phyloP scores from a whole-genome alignment of 495 filamentous ascomycete species.

The Lophiostoma macrostomum region DNA sequence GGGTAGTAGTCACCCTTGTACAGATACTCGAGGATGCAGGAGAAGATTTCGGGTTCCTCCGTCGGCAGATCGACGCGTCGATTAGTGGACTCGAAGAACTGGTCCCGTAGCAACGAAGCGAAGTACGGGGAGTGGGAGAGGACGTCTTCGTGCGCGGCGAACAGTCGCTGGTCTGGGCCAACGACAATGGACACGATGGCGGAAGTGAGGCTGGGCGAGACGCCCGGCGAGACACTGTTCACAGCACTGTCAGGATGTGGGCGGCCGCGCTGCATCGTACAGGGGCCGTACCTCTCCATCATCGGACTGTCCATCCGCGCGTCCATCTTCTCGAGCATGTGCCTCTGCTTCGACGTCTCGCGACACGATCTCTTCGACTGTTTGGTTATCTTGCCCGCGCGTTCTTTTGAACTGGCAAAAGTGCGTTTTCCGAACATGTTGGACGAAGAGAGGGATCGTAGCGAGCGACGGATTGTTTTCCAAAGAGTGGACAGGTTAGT shows the following conservation, averaged over 20 bases:
- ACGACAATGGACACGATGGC: slow-evolving; percentile 82
- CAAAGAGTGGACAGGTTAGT: slow-evolving; percentile 36
- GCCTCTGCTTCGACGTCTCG: slow-evolving; percentile 70
- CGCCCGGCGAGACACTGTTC: slow-evolving; percentile 49
- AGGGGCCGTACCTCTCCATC: slow-evolving; percentile 47
- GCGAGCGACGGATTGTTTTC: slow-evolving; percentile 34
- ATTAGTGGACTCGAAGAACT: slow-evolving; percentile 54
- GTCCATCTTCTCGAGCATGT: slow-evolving; percentile 58
- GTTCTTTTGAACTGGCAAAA: slow-evolving; percentile 65
- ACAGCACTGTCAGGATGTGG: not conserved
- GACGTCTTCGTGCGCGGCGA: slow-evolving; percentile 68
- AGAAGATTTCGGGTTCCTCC: slow-evolving; percentile 65
- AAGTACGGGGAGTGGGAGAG: slow-evolving; percentile 60
- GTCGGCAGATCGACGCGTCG: slow-evolving; percentile 60
- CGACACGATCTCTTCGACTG: slow-evolving; percentile 68
- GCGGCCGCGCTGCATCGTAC: not conserved
- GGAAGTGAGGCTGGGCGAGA: slow-evolving; percentile 56
- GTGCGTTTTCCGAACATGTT: slow-evolving; percentile 77
- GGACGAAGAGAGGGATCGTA: slow-evolving; percentile 43
- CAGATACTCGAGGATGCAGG: slow-evolving; percentile 65
- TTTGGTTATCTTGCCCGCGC: slow-evolving; percentile 75
- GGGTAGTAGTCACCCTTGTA: slow-evolving; percentile 71
- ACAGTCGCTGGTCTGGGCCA: slow-evolving; percentile 74
- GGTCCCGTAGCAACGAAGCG: slow-evolving; percentile 51
- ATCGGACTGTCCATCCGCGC: slow-evolving; percentile 46